Conservation (phyloP, 2,329 filamentous ascomycete species). For the Alternaria hordeiaustralica region DNA sequence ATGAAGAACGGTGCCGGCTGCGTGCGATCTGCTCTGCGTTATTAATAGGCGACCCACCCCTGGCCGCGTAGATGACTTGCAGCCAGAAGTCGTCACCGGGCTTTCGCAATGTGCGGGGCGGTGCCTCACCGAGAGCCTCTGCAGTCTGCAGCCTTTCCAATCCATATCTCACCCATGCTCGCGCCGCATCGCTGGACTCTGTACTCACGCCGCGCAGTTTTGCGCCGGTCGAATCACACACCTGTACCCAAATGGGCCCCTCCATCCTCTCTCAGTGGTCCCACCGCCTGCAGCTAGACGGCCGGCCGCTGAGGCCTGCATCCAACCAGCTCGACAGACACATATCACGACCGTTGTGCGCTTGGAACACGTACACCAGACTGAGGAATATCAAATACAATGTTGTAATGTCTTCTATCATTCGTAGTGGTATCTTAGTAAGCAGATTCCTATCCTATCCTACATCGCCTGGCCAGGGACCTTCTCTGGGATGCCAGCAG, state of each 20-base stretch:
- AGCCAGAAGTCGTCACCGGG: constrained; percentile 10
- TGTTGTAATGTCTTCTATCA: background rate
- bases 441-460: background rate
- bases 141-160: background rate
- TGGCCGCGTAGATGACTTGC: constrained; percentile 22
- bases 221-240: constrained; percentile 9
- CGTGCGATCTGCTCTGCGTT: constrained; percentile 32
- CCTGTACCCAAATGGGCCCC: background rate
- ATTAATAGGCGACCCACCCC: constrained; percentile 30
- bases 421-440: background rate
- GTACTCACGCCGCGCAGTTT: background rate
- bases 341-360: background rate
- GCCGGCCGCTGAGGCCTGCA: background rate
- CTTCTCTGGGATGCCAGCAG: constrained; percentile 45
- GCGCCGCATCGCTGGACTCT: background rate
- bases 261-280: constrained; percentile 8
- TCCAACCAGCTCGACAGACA: constrained; percentile 2
- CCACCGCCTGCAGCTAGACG: constrained; percentile 9
- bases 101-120: constrained; percentile 7
- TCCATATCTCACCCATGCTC: background rate
- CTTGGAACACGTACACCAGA: background rate
- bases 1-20: constrained; percentile 19
- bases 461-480: constrained; percentile 2
- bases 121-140: background rate
- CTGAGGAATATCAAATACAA: background rate